Conservation (phyloP, 495 filamentous ascomycete species). For the Thermothielavioides terrestris region DNA sequence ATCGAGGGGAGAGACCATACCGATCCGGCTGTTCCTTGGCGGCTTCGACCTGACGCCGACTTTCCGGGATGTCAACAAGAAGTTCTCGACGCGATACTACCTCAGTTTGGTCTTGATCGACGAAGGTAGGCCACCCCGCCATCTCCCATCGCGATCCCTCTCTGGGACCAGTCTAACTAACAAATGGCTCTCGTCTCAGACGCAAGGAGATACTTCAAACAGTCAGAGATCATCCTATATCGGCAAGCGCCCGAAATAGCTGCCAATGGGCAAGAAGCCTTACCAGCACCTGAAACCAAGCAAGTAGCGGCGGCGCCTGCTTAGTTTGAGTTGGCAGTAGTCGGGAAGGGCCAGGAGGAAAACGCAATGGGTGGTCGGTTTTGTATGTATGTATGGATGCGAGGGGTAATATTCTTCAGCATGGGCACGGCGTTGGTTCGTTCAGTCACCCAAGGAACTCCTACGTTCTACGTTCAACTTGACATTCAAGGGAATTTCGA, state of each 20-base stretch:
- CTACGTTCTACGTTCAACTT: not conserved
- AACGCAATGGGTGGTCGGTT: slow-evolving; percentile 1
- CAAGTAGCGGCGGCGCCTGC: slow-evolving; percentile 21
- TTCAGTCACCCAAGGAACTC: slow-evolving; percentile 3
- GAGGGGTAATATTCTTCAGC: slow-evolving; percentile 13
- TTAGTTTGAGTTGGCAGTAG: not conserved
- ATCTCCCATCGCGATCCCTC: not conserved
- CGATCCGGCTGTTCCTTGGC: slow-evolving; percentile 93
- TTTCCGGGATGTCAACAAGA: slow-evolving; percentile 99
- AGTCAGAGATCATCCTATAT: slow-evolving; percentile 96
- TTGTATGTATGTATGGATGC: slow-evolving; percentile 9
- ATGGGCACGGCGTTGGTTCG: slow-evolving; percentile 15
- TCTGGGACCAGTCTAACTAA: slow-evolving; percentile 1
- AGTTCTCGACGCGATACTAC: slow-evolving; percentile 97
- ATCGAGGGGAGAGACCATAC: slow-evolving; percentile 95
- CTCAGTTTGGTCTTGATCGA: slow-evolving; percentile 94
- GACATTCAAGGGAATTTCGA: not conserved
- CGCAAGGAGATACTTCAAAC: slow-evolving; percentile 96
- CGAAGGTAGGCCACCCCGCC: slow-evolving; percentile 54
- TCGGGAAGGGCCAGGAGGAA: not conserved
- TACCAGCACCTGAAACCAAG: slow-evolving; percentile 23
- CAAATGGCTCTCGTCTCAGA: slow-evolving; percentile 42
- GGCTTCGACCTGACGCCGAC: slow-evolving; percentile 97
- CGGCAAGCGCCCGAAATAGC: slow-evolving; percentile 75
- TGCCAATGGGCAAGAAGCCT: slow-evolving; percentile 19